A percentile compares a stretch with the other conserved stretches of the same genome.
Conservation (phyloP, 805 yeast species). For the Torulaspora maleeae region DNA sequence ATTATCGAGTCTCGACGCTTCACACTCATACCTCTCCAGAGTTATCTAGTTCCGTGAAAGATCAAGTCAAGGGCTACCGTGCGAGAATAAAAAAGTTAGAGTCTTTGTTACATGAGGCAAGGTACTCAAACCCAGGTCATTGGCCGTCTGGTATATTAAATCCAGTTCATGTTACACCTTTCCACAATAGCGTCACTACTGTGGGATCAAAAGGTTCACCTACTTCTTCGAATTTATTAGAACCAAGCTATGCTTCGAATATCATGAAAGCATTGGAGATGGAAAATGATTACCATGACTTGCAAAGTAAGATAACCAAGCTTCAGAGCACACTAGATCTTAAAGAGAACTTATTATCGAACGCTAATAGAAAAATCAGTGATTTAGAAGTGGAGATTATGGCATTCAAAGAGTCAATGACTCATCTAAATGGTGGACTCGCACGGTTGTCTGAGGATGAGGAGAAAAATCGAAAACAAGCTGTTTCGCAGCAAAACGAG, state of each 20-base stretch:
- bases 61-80: conserved; percentile 56
- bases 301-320: not conserved
- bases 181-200: conserved; percentile 14
- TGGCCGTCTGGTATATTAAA: conserved; percentile 43
- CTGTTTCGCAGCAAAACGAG: conserved; percentile 22
- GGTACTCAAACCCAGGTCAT: conserved; percentile 48
- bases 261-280: conserved; percentile 8
- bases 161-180: conserved; percentile 12
- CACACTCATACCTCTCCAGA: conserved; percentile 2
- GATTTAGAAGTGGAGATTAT: conserved; percentile 27
- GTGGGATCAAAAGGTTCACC: conserved; percentile 15
- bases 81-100: conserved; percentile 72
- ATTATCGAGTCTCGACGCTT: conserved; percentile 5
- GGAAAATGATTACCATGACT: conserved; percentile 2
- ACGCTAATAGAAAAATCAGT: conserved; percentile 6
- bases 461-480: conserved; percentile 10
- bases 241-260: conserved; percentile 2
- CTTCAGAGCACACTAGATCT: not conserved
- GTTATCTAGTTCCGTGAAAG: not conserved
- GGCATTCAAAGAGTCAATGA: conserved; percentile 31
- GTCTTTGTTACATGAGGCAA: conserved; percentile 69
- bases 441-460: conserved; percentile 26
- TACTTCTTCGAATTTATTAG: conserved; percentile 5
- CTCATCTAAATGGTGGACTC: conserved; percentile 27
- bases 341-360: conserved; percentile 2